phyloP scores from a whole-genome alignment of 78 protist genomes.

The Mastigamoeba balamuthi region DNA sequence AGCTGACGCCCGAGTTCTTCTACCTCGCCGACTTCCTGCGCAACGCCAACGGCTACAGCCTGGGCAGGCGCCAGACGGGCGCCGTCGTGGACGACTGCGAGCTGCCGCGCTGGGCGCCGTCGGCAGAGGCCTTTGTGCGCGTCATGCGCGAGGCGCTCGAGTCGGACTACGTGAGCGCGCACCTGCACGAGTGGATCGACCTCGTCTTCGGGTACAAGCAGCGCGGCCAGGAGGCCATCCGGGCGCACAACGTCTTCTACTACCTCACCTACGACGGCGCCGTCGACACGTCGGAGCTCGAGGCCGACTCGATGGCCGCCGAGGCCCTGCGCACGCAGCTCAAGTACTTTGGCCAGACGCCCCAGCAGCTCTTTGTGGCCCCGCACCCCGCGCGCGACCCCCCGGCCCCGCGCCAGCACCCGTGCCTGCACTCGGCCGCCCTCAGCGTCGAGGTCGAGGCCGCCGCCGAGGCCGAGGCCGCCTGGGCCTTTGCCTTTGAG shows the following conservation, averaged over 20 bases:
- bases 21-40: conserved; percentile 71
- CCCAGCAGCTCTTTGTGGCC: conserved; percentile 74
- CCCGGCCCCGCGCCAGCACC: too few species aligned
- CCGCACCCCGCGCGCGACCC: conserved; percentile 55
- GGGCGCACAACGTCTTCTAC: conserved; percentile 77
- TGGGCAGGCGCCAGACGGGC: conserved; percentile 69
- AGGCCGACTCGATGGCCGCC: conserved; percentile 34
- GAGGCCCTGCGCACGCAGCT: conserved; percentile 19
- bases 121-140: conserved; percentile 46
- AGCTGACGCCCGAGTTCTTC: conserved; percentile 87
- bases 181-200: conserved; percentile 90
- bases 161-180: conserved; percentile 66
- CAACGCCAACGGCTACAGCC: conserved; percentile 52
- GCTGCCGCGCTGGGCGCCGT: conserved; percentile 89
- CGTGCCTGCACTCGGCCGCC: too few species aligned
- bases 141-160: conserved; percentile 80
- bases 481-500: too few species aligned
- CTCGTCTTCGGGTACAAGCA: conserved; percentile 90
- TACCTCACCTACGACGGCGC: conserved; percentile 89
- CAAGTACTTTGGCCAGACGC: conserved; percentile 92
- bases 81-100: conserved; percentile 51
- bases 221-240: conserved; percentile 58
- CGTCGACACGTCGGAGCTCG: conserved; percentile 72
- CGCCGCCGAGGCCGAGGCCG: too few species aligned
- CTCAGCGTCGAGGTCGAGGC: too few species aligned